Evolutionary conservation across 768 basidiomycete genomes (phyloP).

Genomic region (Floccularia luteovirens): DNA sequence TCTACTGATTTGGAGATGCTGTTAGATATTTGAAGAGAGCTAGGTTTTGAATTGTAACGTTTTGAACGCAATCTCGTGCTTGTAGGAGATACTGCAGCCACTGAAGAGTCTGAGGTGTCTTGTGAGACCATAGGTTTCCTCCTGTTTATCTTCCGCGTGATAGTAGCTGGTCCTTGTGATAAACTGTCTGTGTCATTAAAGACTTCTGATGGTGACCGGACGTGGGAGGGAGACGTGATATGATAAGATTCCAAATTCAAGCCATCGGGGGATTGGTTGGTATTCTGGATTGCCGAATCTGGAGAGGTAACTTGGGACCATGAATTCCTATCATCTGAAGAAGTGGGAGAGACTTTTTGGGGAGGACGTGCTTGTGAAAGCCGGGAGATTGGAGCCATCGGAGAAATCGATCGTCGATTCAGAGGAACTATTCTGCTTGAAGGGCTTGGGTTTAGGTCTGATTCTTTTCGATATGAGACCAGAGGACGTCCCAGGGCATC

Average conservation of each 20-base stretch:
- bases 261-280: conserved; percentile 21
- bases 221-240: no score
- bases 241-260: no score
- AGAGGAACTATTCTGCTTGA: conserved; percentile 54
- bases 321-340: no score
- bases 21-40: conserved; percentile 39
- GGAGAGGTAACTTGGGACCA: conserved; percentile 34
- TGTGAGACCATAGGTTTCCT: conserved; percentile 13
- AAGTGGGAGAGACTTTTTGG: conserved; percentile 22
- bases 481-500: conserved; percentile 30
- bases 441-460: conserved; percentile 45
- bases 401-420: conserved; percentile 62
- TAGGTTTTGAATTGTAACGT: conserved; percentile 36
- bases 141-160: conserved; percentile 34
- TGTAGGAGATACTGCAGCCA: conserved; percentile 22
- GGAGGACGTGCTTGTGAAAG: conserved; percentile 24
- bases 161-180: no score
- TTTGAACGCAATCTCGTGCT: conserved; percentile 46
- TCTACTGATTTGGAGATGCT: conserved; percentile 14
- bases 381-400: conserved; percentile 55
- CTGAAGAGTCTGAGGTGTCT: conserved; percentile 48
- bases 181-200: no score
- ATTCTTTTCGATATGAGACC: conserved; percentile 34
- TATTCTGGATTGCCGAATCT: conserved; percentile 22
- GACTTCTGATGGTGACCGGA: no score